phyloP scores from a whole-genome alignment of 2,329 filamentous ascomycete species.

The Akanthomyces muscarius region DNA sequence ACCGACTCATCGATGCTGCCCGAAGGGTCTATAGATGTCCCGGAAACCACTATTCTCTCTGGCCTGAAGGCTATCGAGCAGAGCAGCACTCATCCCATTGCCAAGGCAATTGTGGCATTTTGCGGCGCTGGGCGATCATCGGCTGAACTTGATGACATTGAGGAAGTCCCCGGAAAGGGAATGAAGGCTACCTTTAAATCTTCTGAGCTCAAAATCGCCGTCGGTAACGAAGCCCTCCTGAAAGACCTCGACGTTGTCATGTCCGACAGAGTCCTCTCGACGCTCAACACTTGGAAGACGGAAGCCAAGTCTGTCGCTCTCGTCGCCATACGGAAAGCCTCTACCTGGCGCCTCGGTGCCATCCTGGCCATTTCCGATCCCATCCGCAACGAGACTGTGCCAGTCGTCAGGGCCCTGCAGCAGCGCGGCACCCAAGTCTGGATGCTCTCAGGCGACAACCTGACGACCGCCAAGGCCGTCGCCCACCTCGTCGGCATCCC shows the following conservation, averaged over 20 bases:
- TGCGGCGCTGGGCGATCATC: conserved; percentile 42
- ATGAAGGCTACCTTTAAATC: conserved; percentile 54
- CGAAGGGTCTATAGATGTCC: conserved; percentile 24
- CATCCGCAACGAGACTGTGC: conserved; percentile 66
- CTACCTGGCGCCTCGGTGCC: conserved; percentile 52
- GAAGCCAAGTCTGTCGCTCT: conserved; percentile 62
- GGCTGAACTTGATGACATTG: conserved; percentile 40
- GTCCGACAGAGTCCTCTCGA: conserved; percentile 29
- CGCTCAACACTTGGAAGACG: conserved; percentile 54
- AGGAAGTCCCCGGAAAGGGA: conserved; percentile 69
- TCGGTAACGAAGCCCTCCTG: conserved; percentile 74
- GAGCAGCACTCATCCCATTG: conserved; percentile 71
- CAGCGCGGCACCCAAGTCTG: conserved; percentile 68
- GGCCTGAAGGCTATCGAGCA: conserved; percentile 61
- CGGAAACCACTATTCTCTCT: conserved; percentile 40
- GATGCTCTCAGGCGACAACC: conserved; percentile 92
- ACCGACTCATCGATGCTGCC: conserved; percentile 49
- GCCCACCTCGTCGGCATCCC: conserved; percentile 72
- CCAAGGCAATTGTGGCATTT: conserved; percentile 63
- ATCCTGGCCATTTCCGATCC: conserved; percentile 77
- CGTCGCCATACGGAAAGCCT: conserved; percentile 41
- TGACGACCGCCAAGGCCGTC: conserved; percentile 77
- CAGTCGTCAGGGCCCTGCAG: conserved; percentile 62
- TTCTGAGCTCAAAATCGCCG: conserved; percentile 48
- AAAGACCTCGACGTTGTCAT: conserved; percentile 42